Evolutionary conservation across 2,329 filamentous ascomycete genomes (phyloP), one percentile per base, ranked within the genome.

Genomic region (Bretziella fagacearum): DNA sequence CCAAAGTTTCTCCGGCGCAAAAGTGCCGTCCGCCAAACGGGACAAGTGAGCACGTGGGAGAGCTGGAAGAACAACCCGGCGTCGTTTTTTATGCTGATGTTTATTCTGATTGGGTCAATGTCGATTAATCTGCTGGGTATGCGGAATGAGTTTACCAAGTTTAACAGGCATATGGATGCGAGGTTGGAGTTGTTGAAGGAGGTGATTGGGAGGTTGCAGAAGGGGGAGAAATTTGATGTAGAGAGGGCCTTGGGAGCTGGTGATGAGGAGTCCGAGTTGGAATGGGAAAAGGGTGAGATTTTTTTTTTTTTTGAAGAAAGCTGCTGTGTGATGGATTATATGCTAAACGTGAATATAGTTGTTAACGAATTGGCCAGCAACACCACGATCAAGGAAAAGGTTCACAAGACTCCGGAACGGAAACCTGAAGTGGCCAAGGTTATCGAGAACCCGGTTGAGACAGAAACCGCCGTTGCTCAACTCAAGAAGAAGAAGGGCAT

Each of bases 61-160:
- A 50, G 46, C 25, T 55, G 44, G 58, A 56, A 37, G 55, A 62
- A 45, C 60, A 89, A 89, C 55, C 82, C 84, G 2, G 81, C 81
- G 17, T 86, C 79, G 0, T 89, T 85, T 57, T 91, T 79, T 60
- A 84, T 89, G 54, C 67, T 79, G 55, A 84, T 89, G 53, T 86
- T 86, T 57, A 67, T 86, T 33, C 71, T 96, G 53, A 89, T 96
- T 53, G 93, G 93, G 3, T 94, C 85, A 52, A 93, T 95, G 70
- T 84, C 89, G 11, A 95, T 98, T 55, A 84, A 95, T 56, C 83
- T 91, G 70, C 80, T 98, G 57, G 71, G 78, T 29, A 61, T 96
- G 56, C 81, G 79, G 56, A 83, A 82, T 55, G 79, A 87, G 44
- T 81, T 79, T 57, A 69, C 71, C 26, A 75, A 78, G 7, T 87